Percentiles rank a stretch among this genome's conserved stretches.
Evolutionary conservation across 441 rosid species (phyloP).

Genomic region (Gossypium lobatum): DNA sequence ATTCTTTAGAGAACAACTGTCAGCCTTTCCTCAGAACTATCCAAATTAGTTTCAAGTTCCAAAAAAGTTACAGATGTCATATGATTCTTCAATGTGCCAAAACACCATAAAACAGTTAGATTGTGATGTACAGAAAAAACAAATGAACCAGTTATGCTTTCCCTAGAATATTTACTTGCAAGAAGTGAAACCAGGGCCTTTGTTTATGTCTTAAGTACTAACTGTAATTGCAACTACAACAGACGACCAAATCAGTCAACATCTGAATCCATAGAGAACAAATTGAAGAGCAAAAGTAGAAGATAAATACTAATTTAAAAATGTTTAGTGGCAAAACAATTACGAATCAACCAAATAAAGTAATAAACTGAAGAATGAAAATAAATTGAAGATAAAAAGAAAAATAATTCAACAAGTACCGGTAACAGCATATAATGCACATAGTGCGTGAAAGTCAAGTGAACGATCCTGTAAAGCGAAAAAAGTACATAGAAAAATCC

Average conservation of each 20-base stretch:
- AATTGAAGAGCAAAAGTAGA: background rate
- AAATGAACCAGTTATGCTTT: background rate
- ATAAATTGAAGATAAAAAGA: background rate
- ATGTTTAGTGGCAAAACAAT: background rate
- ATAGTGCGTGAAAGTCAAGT: conserved; percentile 71
- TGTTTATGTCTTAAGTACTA: background rate
- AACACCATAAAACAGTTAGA: background rate
- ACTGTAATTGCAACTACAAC: background rate
- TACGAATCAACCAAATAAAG: background rate
- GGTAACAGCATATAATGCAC: conserved; percentile 95
- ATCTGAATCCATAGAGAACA: background rate
- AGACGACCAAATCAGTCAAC: background rate
- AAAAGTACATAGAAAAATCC: conserved; percentile 17
- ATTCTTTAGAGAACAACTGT: background rate
- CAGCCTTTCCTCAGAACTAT: background rate
- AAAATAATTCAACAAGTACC: conserved; percentile 41
- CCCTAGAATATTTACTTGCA: background rate
- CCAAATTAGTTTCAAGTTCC: background rate
- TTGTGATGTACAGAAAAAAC: background rate
- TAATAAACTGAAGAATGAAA: background rate
- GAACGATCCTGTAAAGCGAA: conserved; percentile 79
- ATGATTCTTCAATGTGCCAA: background rate
- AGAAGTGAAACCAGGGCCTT: background rate
- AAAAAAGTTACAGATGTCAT: background rate
- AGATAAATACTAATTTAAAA: background rate